Conservation (phyloP, 306 rosid genomes). For the Oxytropis ochrocephala region DNA sequence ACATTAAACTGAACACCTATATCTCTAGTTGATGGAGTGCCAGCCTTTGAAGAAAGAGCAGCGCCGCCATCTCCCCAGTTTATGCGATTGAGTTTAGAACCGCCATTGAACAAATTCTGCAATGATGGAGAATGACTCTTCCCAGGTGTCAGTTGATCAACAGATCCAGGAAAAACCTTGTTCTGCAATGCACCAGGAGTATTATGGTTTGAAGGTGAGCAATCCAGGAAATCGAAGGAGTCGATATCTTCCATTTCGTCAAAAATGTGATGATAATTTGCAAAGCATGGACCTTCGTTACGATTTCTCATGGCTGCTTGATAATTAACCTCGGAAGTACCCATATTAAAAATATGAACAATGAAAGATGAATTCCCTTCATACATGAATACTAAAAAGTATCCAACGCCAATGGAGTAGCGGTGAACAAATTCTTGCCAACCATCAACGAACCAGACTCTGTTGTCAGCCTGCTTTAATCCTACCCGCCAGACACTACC, state of each 20-base stretch:
- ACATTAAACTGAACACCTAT: constrained; percentile 71
- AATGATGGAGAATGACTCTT: constrained; percentile 55
- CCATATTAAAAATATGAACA: constrained; percentile 70
- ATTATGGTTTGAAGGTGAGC: constrained; percentile 29
- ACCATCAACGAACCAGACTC: constrained; percentile 64
- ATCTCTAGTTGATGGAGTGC: constrained; percentile 44
- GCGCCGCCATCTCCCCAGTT: constrained; percentile 59
- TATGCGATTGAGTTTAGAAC: constrained; percentile 55
- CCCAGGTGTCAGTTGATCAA: constrained; percentile 37
- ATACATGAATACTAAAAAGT: constrained; percentile 65
- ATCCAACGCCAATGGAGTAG: constrained; percentile 65
- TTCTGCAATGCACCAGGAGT: constrained; percentile 43
- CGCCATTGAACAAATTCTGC: constrained; percentile 77
- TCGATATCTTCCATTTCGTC: constrained; percentile 87
- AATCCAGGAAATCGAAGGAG: constrained; percentile 38
- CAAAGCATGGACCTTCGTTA: constrained; percentile 43
- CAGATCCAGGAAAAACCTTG: constrained; percentile 42
- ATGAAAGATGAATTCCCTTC: constrained; percentile 74
- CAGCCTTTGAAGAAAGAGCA: constrained; percentile 35
- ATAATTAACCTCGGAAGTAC: constrained; percentile 70
- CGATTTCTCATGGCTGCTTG: constrained; percentile 43
- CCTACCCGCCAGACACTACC: constrained; percentile 72
- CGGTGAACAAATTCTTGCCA: constrained; percentile 82
- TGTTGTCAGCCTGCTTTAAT: constrained; percentile 55
- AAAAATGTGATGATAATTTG: constrained; percentile 48